These are phyloP conservation scores for Candida buenavistaensis DNA, from an alignment of 1,139 yeast genomes.

Conservation along the genomic window DNA sequence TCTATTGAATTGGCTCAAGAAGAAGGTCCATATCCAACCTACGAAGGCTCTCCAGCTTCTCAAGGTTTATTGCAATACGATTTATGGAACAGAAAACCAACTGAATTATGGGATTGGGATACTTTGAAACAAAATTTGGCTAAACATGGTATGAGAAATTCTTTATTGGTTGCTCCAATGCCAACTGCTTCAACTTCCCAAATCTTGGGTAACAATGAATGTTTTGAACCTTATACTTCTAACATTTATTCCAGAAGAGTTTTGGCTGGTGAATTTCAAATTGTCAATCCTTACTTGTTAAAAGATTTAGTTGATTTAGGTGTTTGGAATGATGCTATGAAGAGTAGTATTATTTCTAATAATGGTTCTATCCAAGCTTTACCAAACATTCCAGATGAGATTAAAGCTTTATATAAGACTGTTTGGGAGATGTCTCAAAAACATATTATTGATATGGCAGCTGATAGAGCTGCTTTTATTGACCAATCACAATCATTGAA, in stretches of 20 bases:
- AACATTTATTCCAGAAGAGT: slow-evolving; percentile 62
- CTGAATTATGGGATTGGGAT: slow-evolving; percentile 62
- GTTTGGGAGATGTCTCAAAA: slow-evolving; percentile 65
- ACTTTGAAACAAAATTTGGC: slow-evolving; percentile 43
- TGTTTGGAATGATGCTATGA: slow-evolving; percentile 54
- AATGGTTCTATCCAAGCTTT: slow-evolving; percentile 58
- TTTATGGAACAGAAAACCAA: slow-evolving; percentile 58
- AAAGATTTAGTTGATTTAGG: slow-evolving; percentile 57
- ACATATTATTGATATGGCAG: slow-evolving; percentile 58
- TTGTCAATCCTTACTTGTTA: slow-evolving; percentile 56
- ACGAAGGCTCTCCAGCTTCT: slow-evolving; percentile 60
- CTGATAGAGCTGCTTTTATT: slow-evolving; percentile 59
- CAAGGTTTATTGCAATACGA: slow-evolving; percentile 58
- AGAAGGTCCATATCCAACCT: slow-evolving; percentile 51
- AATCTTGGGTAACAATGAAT: slow-evolving; percentile 60
- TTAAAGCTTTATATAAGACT: slow-evolving; percentile 54
- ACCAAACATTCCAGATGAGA: slow-evolving; percentile 49
- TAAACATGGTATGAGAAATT: slow-evolving; percentile 54
- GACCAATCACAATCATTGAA: slow-evolving; percentile 64
- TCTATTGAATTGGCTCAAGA: slow-evolving; percentile 52
- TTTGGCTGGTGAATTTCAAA: slow-evolving; percentile 61
- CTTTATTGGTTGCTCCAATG: slow-evolving; percentile 64
- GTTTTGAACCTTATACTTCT: slow-evolving; percentile 63
- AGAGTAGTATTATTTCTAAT: slow-evolving; percentile 50
- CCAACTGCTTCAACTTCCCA: slow-evolving; percentile 68